Evolutionary conservation across 495 filamentous ascomycete genomes (phyloP).

Genomic region (Penicillium dipodomyicola): DNA sequence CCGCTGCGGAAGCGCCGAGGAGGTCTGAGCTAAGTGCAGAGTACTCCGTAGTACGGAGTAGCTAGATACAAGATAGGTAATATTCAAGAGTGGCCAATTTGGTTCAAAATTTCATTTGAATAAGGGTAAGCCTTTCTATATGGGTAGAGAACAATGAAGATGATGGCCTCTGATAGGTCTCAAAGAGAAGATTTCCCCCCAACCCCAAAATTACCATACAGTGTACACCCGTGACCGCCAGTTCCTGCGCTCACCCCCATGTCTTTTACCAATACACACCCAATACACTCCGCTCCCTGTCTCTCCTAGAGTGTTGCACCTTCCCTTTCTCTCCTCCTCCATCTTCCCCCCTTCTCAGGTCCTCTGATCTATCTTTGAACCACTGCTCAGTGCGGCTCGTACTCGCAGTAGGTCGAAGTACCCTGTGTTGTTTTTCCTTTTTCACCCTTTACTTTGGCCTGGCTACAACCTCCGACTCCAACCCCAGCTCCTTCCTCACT

Average conservation of each 20-base stretch:
- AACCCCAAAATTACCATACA: constrained; percentile 3
- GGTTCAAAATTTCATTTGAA: not conserved
- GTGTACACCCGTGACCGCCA: constrained; percentile 15
- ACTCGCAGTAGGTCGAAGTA: constrained; percentile 20
- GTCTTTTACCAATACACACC: constrained; percentile 22
- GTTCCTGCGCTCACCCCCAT: constrained; percentile 6
- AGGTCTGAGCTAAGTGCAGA: not conserved
- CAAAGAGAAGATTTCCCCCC: not conserved
- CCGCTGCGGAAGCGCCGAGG: constrained; percentile 2
- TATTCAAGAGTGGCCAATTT: not conserved
- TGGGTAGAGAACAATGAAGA: constrained; percentile 3
- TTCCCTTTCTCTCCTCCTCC: constrained; percentile 22
- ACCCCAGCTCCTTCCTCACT: constrained; percentile 5
- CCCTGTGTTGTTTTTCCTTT: constrained; percentile 12
- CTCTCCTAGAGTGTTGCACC: constrained; percentile 17
- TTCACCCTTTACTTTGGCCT: constrained; percentile 12
- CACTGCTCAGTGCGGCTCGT: constrained; percentile 21
- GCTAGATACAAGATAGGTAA: not conserved
- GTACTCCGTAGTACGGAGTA: not conserved
- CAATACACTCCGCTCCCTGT: constrained; percentile 23
- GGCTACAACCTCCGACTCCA: constrained; percentile 1
- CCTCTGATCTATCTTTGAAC: constrained; percentile 13
- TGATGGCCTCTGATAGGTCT: not conserved
- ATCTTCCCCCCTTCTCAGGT: constrained; percentile 13
- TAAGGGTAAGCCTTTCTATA: not conserved